phyloP scores from a whole-genome alignment of 108 stramenopile species.

The Fragilariopsis cylindrus region DNA sequence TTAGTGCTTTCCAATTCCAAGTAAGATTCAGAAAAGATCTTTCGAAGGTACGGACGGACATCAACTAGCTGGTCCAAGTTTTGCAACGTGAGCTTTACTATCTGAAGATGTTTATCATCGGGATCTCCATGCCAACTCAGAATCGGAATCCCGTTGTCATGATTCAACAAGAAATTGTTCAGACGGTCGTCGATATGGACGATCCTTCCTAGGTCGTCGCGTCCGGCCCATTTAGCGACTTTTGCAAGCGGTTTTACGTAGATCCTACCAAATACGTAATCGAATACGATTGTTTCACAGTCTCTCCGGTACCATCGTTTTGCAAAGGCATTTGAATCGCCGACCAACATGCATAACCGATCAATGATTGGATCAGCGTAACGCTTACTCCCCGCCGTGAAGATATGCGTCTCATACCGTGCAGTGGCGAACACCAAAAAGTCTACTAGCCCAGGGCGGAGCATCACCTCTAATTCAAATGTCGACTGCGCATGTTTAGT shows the following conservation, averaged over 20 bases:
- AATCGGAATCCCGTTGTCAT: constrained; percentile 5
- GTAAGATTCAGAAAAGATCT: constrained; percentile 1
- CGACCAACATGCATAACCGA: not conserved
- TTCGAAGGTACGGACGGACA: constrained; percentile 10
- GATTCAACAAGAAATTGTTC: constrained; percentile 9
- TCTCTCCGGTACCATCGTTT: constrained; percentile 14
- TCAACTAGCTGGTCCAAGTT: not conserved
- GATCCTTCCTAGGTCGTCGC: constrained; percentile 4
- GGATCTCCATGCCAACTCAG: not conserved
- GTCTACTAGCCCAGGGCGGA: not conserved
- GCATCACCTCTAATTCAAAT: not conserved
- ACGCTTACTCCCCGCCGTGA: constrained; percentile 6
- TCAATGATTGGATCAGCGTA: constrained; percentile 7
- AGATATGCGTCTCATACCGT: constrained; percentile 8
- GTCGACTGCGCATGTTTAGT: too few relatives aligned
- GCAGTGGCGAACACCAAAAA: constrained; percentile 3
- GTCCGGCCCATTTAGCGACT: constrained; percentile 6
- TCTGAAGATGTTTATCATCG: not conserved
- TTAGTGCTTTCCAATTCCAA: not conserved
- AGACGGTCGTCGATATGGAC: constrained; percentile 7
- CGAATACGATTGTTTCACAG: constrained; percentile 8
- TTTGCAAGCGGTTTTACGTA: constrained; percentile 3
- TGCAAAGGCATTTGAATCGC: not conserved
- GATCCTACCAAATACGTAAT: not conserved
- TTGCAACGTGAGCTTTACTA: not conserved